These are phyloP conservation scores for Aspergillus steynii DNA, from an alignment of 495 filamentous ascomycete species.

Conservation along the genomic window DNA sequence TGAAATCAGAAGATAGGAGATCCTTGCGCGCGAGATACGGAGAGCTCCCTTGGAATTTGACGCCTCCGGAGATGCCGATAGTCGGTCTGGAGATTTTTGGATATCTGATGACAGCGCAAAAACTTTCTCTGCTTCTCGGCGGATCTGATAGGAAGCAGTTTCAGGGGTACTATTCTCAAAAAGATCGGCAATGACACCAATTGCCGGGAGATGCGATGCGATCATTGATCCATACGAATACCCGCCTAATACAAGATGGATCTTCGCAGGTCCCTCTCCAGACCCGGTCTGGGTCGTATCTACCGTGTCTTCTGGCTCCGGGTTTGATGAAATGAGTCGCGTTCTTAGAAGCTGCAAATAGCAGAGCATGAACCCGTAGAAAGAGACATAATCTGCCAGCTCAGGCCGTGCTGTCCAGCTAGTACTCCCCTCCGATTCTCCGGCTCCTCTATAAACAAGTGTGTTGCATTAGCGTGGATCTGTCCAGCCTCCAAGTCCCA, in stretches of 20 bases:
- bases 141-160: constrained; percentile 62
- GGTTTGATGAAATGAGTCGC: constrained; percentile 1
- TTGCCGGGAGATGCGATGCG: constrained; percentile 65
- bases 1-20: constrained; percentile 78
- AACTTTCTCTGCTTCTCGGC: constrained; percentile 63
- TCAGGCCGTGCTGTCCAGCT: constrained; percentile 85
- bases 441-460: constrained; percentile 64
- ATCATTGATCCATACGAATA: constrained; percentile 94
- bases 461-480: background rate
- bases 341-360: constrained; percentile 56
- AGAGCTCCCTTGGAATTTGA: background rate
- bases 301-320: background rate
- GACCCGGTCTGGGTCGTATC: background rate
- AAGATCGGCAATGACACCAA: constrained; percentile 55
- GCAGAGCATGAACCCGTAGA: constrained; percentile 73
- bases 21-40: constrained; percentile 26
- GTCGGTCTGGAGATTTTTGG: constrained; percentile 20
- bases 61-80: background rate
- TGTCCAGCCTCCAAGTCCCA: background rate
- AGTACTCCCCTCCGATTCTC: constrained; percentile 70
- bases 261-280: constrained; percentile 5
- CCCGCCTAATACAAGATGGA: constrained; percentile 65
- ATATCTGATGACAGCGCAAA: constrained; percentile 53
- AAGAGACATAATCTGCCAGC: constrained; percentile 74
- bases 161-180: constrained; percentile 55